Evolutionary conservation across 192 early-diverging fungal genomes (phyloP).

Genomic region (Coemansia erecta): DNA sequence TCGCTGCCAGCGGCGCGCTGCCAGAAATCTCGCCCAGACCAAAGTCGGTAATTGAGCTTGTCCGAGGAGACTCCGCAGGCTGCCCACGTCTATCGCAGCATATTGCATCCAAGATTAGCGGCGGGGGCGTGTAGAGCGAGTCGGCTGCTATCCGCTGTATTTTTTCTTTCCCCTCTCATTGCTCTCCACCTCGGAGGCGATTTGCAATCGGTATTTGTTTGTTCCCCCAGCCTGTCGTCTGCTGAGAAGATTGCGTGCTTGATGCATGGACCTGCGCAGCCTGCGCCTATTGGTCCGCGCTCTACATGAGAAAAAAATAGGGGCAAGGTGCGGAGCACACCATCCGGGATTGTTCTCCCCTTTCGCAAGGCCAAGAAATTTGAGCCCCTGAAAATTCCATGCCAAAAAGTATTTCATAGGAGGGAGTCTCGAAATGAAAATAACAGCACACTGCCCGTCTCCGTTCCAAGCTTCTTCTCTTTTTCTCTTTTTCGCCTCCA

Average conservation of each 20-base stretch:
- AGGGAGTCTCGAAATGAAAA: no score
- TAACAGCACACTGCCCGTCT: no score
- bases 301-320: not conserved
- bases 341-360: not conserved
- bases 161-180: no score
- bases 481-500: not conserved
- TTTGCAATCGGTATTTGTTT: not conserved
- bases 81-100: constrained; percentile 26
- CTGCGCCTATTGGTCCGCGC: constrained; percentile 6
- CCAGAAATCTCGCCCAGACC: constrained; percentile 26
- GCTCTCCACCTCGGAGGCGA: not conserved
- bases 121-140: no score
- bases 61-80: constrained; percentile 9
- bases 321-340: constrained; percentile 1
- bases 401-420: not conserved
- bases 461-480: not conserved
- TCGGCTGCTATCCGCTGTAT: no score
- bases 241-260: constrained; percentile 5
- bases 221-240: not conserved
- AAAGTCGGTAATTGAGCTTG: constrained; percentile 27
- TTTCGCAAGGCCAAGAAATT: not conserved
- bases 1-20: constrained; percentile 19
- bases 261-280: constrained; percentile 1
- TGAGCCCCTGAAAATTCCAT: constrained; percentile 4
- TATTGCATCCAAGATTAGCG: constrained; percentile 10